Base-by-base conservation (phyloP, 1,284 basidiomycete genomes). In the Apiotrichum sp. region DNA sequence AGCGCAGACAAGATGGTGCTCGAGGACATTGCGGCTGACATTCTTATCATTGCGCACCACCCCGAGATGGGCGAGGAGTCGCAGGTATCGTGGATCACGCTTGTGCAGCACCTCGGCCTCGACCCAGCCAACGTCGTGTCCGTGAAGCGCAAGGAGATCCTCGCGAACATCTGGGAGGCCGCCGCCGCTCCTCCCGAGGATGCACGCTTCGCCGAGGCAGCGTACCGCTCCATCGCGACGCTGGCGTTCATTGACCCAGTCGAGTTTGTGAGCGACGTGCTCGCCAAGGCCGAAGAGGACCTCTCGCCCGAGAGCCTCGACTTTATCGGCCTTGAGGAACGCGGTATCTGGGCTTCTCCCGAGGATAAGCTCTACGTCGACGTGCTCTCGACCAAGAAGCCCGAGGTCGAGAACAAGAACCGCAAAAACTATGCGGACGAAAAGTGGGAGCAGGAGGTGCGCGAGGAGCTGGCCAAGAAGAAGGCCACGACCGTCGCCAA, bases 361-460 rank as follows among this genome's bases (percentile, higher is more conserved):
- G 84, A 86, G 53, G 93, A 87, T 33, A 84, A 81, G 13, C 79
- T 85, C 0, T 95, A 82, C 62, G 79, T 88, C 34, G 88, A 95
- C 73, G 88, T 90, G 4, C 77, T 91, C 9, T 76, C 84, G 1
- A 74, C 79, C 2, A 84, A 82, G 61, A 85, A 86, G 65, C 79
- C 78, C 6, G 79, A 80, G 7, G 76, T 76, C 0, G 72, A 75
- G 32, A 77, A 81, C 39, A 84, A 81, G 64, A 93, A 93, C 72
- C 87, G 89, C 38, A 95, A 93, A 65, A 86, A 85, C 59, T 84
- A 87, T 11, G 89, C 89, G 45, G 86, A 93, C 32, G 86, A 88
- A 11, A 86, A 89, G 66, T 98, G 93, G 93, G 93, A 98, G 63
- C 86, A 86, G 34, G 91, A 97, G 62, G 79, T 95, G n/a, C 83